Base-by-base conservation (phyloP, 768 basidiomycete species). In the Lanmaoa pseudosensibilis region DNA sequence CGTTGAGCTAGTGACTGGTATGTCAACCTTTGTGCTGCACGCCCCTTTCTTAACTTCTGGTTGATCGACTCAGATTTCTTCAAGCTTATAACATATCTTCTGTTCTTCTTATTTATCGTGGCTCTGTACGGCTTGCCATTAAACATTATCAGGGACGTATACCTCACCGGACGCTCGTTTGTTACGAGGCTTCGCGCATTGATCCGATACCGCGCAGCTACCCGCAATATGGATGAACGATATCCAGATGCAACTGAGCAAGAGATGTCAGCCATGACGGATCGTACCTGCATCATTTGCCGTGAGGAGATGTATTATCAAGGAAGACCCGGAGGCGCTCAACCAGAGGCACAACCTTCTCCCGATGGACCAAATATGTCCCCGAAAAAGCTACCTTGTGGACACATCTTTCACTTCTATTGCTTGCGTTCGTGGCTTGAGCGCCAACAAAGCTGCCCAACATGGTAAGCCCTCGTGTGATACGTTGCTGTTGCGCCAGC, bases 361-460 rank as follows among this genome's bases (percentile, higher is more conserved):
- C 46, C 66, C 46, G 86, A 92, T 60, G 92, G 91, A 12, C 91
- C 92, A 10, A 98, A 98, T 66, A 92, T 92, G 52, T 95, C 94
- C 15, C 95, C 96, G 2, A 99, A 99, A 77, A 95, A 93, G 69
- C 78, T 99, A 23, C 92, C 90, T 10, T 99, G 97, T 74, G 95
- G 95, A 1, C 97, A 99, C 71, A 86, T 97, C 41, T 99, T 99
- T 77, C 97, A 99, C 74, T 96, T 98, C 71, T 87, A 98, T 67
- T 99, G 97, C 73, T 81, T 99, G 59, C 83, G 94, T 39, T 95
- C 93, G 21, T 99, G 97, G 97, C 81, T 99, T 27, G 97, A 99
- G 73, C 83, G 97, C 43, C 97, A 99, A 71, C 97, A 98, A 73
- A 98, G 92, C 64, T 99, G 97, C 71, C 97, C 97, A 2, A 99